Evolutionary conservation across 106 monocot genomes (phyloP).

Genomic region (Posidonia australis): DNA sequence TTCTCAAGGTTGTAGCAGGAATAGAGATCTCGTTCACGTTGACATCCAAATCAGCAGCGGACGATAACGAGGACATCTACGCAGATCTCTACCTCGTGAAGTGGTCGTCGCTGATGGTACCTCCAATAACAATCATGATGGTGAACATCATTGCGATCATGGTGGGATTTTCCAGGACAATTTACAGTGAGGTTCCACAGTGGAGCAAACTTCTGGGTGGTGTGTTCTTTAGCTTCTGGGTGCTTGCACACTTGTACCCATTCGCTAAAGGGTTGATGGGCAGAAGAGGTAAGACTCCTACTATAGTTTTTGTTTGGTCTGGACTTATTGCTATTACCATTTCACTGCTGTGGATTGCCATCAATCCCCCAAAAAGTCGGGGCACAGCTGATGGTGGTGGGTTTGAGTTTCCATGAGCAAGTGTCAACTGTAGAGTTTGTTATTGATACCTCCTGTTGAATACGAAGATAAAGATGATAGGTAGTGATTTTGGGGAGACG

Average conservation of each 20-base stretch:
- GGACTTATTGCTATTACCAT: constrained; percentile 18
- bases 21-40: constrained; percentile 84
- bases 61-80: constrained; percentile 60
- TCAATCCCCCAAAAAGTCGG: too few relatives aligned
- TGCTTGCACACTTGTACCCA: constrained; percentile 46
- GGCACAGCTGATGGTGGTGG: too few relatives aligned
- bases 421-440: too few relatives aligned
- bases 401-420: too few relatives aligned
- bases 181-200: constrained; percentile 67
- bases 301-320: constrained; percentile 56
- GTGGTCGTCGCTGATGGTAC: constrained; percentile 63
- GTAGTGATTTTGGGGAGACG: too few relatives aligned
- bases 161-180: constrained; percentile 41
- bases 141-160: constrained; percentile 57
- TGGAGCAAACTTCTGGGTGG: constrained; percentile 64
- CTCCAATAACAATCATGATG: constrained; percentile 53
- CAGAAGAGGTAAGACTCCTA: constrained; percentile 58
- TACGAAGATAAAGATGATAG: too few relatives aligned
- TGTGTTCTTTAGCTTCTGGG: constrained; percentile 78
- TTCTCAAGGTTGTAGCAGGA: constrained; percentile 61
- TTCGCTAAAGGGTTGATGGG: constrained; percentile 78
- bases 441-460: too few relatives aligned
- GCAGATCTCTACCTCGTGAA: constrained; percentile 66
- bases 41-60: constrained; percentile 50
- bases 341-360: too few relatives aligned